Evolutionary conservation across 73 alveolate species (phyloP), one percentile per base, ranked within the genome.

Genomic region (Paramecium primaurelia): DNA sequence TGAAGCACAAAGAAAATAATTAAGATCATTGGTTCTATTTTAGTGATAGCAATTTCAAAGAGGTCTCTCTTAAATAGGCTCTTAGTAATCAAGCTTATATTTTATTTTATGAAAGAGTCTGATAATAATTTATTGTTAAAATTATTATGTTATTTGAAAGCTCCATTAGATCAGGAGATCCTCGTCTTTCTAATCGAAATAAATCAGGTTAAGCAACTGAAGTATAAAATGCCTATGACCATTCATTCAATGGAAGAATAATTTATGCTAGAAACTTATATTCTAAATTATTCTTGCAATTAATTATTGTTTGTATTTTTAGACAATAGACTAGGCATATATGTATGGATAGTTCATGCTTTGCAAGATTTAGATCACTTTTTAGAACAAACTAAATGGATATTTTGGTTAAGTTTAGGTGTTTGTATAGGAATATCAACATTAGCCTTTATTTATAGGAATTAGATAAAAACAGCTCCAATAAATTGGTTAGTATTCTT

Each of bases 21-120:
- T 20, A 89, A 42, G 86, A 77, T 40, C 77, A 68, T 25, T 89
- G 94, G 94, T 89, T 71, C 49, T 89, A 89, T 58, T 89, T 71
- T 40, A 89, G 94, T 71, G 94, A 89, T 71, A 49, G 64, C 16
- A 64, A 89, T 9, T 89, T 42, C 14, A 77, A 71, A 59, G 92
- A 89, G 77, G 71, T 64, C 20, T 58, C 86, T 44, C 60, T 77
- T 51, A 71, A 89, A 42, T 25, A 89, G 44, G 94, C 77, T 9
- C 58, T 71, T 18, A 36, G 47, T 28, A 26, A 51, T 26, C 37
- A 89, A 30, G 94, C 94, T 5, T 89, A 89, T 40, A 89, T 89
- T 42, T 64, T 71, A 25, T 89, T 89, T 71, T 89, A 89, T 30
- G 77, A 71, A 47, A 89, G 58, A 89, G 75, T 89, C 32, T 87